Evolutionary conservation across 2,329 filamentous ascomycete genomes (phyloP).

Genomic region (Stachybotrys echinatus): DNA sequence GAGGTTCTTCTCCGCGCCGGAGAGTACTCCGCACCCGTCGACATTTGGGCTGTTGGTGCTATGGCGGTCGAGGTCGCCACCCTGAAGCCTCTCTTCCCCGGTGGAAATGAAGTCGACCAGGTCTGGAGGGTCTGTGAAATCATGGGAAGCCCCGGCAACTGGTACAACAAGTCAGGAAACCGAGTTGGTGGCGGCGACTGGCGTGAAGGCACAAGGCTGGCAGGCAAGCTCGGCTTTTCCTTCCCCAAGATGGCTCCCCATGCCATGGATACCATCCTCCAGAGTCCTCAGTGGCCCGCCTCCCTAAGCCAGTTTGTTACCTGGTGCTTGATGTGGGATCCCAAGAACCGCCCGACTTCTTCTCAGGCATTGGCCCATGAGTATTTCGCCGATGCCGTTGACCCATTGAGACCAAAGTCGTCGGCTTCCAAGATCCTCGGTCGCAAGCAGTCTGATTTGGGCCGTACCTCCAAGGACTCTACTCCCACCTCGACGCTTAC

Average conservation of each 20-base stretch:
- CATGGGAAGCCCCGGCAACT: constrained; percentile 97
- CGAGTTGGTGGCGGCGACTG: constrained; percentile 94
- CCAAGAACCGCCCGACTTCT: constrained; percentile 84
- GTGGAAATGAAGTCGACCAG: constrained; percentile 96
- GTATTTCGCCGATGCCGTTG: constrained; percentile 88
- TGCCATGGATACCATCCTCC: constrained; percentile 89
- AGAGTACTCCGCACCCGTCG: constrained; percentile 94
- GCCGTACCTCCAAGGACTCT: constrained; percentile 59
- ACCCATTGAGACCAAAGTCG: constrained; percentile 88
- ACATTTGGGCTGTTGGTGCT: constrained; percentile 97
- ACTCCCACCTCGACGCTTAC: constrained; percentile 52
- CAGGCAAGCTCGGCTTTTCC: constrained; percentile 94
- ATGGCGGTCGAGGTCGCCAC: constrained; percentile 99
- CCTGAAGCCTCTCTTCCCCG: constrained; percentile 92
- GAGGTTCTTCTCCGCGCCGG: constrained; percentile 91
- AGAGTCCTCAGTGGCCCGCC: constrained; percentile 83
- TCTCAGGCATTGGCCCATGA: constrained; percentile 92
- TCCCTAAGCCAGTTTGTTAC: constrained; percentile 90
- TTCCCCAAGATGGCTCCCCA: constrained; percentile 99
- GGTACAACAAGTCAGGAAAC: constrained; percentile 87
- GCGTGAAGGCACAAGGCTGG: constrained; percentile 88
- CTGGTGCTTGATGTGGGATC: constrained; percentile 99
- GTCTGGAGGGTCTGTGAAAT: constrained; percentile 99
- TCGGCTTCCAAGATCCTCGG: constrained; percentile 79
- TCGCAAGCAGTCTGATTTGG: constrained; percentile 83